Evolutionary conservation across 106 monocot species (phyloP).

Genomic region (Dendrobium chrysotoxum): DNA sequence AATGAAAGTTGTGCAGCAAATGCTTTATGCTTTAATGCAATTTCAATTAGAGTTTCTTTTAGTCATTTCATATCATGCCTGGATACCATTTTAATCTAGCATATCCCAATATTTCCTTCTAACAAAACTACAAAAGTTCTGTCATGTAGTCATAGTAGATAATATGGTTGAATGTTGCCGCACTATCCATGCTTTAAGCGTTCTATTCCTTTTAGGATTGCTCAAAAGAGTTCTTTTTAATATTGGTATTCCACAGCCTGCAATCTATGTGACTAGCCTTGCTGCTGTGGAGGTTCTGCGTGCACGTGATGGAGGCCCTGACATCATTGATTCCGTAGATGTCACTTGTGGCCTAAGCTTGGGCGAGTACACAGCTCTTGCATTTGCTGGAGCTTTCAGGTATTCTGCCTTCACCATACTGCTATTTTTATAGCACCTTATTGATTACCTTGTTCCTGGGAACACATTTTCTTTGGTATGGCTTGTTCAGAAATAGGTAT

Average conservation of each 20-base stretch:
- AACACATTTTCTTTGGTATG: neutral
- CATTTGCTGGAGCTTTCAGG: slow-evolving; percentile 98
- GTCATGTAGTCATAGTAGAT: neutral
- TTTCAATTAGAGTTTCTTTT: neutral
- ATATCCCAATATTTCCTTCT: neutral
- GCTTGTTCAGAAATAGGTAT: neutral
- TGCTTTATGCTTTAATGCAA: neutral
- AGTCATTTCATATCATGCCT: neutral
- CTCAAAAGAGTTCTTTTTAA: slow-evolving; percentile 1
- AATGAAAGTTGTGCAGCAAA: neutral
- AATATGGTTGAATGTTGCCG: neutral
- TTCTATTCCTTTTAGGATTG: neutral
- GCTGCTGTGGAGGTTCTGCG: slow-evolving; percentile 87
- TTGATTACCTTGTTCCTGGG: neutral
- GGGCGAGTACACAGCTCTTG: slow-evolving; percentile 96
- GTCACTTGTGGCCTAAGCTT: slow-evolving; percentile 96
- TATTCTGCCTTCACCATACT: slow-evolving; percentile 14
- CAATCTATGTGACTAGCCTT: slow-evolving; percentile 91
- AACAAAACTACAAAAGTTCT: neutral
- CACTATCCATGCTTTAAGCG: neutral
- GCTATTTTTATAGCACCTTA: neutral
- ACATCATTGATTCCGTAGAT: slow-evolving; percentile 87
- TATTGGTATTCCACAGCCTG: slow-evolving; percentile 48
- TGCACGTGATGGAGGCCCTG: slow-evolving; percentile 70
- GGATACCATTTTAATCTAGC: neutral